Percentiles rank a stretch among this genome's conserved stretches.
Evolutionary conservation across 495 filamentous ascomycete genomes (phyloP).

Genomic region (Copromyces sp.): DNA sequence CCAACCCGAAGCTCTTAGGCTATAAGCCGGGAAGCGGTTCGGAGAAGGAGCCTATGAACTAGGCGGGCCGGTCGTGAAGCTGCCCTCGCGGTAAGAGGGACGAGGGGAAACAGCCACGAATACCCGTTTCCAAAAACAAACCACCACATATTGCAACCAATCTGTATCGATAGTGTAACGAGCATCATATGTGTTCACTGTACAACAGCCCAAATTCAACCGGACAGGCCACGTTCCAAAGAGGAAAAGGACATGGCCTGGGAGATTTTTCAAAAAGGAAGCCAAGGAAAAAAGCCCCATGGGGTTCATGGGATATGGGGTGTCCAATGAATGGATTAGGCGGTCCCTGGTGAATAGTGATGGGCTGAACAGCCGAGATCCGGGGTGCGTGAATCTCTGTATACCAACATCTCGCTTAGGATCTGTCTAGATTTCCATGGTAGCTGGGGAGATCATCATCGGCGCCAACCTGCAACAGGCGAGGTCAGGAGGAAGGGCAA

Average conservation of each 20-base stretch:
- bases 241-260: not conserved
- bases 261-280: not conserved
- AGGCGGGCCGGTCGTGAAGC: not conserved
- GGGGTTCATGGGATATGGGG: not conserved
- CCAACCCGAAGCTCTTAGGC: slow-evolving; percentile 10
- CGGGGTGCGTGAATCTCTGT: not conserved
- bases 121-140: not conserved
- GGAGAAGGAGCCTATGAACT: not conserved
- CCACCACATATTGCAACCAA: not conserved
- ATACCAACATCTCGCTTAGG: not conserved
- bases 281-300: not conserved
- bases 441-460: not conserved
- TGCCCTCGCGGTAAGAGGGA: not conserved
- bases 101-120: not conserved
- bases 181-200: not conserved
- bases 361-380: not conserved
- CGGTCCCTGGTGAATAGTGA: not conserved
- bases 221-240: not conserved
- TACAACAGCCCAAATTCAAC: not conserved
- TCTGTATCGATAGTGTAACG: not conserved
- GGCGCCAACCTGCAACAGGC: not conserved
- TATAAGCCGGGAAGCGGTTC: slow-evolving; percentile 7
- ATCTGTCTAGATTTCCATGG: not conserved
- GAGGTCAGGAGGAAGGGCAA: not conserved
- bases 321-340: not conserved